These are phyloP conservation scores for Candida nitratophila DNA, from an alignment of 805 yeast species.

Conservation along the genomic window DNA sequence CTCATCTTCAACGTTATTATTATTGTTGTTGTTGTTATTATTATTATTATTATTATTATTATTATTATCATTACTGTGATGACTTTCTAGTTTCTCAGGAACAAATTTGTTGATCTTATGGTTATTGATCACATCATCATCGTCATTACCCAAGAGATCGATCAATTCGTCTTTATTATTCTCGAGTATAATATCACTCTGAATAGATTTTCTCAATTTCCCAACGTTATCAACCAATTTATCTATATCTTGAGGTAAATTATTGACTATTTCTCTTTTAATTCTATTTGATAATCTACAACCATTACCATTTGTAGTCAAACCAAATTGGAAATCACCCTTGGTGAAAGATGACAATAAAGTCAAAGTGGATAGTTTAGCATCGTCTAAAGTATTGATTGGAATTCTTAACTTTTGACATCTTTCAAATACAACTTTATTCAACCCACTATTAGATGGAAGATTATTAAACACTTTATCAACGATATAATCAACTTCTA, in stretches of 20 bases:
- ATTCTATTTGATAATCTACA: constrained; percentile 79
- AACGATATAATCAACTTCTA: constrained; percentile 53
- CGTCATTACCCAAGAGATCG: constrained; percentile 46
- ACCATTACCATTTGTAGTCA: constrained; percentile 84
- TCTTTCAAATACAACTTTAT: constrained; percentile 34
- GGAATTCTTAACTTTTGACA: constrained; percentile 71
- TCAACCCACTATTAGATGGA: constrained; percentile 18
- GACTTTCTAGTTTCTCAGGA: constrained; percentile 41
- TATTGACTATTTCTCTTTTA: constrained; percentile 60
- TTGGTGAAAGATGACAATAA: constrained; percentile 62
- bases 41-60: no score
- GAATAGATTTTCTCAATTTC: no score
- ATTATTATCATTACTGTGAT: no score
- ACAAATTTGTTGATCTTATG: constrained; percentile 55
- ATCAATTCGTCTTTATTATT: constrained; percentile 24
- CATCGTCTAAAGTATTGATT: constrained; percentile 68
- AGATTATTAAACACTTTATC: constrained; percentile 58
- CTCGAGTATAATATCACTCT: no score
- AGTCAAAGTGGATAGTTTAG: constrained; percentile 69
- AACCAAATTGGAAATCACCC: constrained; percentile 74
- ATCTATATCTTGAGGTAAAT: constrained; percentile 65
- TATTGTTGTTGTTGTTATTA: no score
- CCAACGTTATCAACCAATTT: constrained; percentile 67
- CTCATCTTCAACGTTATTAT: constrained; percentile 29
- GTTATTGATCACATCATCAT: constrained; percentile 65